Conservation (phyloP, 306 rosid species). For the Gastrolobium bilobum region DNA sequence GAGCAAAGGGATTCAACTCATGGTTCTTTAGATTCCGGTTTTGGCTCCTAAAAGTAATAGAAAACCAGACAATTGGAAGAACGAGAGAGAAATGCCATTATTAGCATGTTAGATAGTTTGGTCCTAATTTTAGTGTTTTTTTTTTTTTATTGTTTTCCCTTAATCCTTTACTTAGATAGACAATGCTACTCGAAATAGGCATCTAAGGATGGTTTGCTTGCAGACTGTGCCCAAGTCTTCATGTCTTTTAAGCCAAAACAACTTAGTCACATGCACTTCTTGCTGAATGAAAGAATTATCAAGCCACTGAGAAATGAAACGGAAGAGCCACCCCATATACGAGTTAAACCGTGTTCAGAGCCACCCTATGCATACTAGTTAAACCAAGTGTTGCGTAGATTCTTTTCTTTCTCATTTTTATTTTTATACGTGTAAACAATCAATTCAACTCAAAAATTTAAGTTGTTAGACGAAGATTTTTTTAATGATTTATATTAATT, state of each 20-base stretch:
- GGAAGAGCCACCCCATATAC: no score
- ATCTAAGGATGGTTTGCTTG: background rate
- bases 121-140: constrained; percentile 47
- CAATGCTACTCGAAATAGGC: constrained; percentile 6
- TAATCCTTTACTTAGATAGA: background rate
- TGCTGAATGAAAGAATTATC: background rate
- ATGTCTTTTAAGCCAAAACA: background rate
- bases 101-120: constrained; percentile 45
- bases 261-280: background rate
- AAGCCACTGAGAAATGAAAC: background rate
- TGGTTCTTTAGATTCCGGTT: constrained; percentile 61
- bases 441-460: no score
- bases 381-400: no score
- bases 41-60: constrained; percentile 70
- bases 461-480: no score
- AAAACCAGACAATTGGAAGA: constrained; percentile 71
- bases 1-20: constrained; percentile 57
- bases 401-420: no score
- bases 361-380: no score
- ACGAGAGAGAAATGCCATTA: constrained; percentile 53
- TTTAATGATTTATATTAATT: no score
- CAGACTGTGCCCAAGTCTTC: background rate
- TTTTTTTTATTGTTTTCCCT: constrained; percentile 13
- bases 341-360: no score
- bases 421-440: no score